Base-by-base conservation (phyloP, 257 asterid species). In the Paulownia fortunei region DNA sequence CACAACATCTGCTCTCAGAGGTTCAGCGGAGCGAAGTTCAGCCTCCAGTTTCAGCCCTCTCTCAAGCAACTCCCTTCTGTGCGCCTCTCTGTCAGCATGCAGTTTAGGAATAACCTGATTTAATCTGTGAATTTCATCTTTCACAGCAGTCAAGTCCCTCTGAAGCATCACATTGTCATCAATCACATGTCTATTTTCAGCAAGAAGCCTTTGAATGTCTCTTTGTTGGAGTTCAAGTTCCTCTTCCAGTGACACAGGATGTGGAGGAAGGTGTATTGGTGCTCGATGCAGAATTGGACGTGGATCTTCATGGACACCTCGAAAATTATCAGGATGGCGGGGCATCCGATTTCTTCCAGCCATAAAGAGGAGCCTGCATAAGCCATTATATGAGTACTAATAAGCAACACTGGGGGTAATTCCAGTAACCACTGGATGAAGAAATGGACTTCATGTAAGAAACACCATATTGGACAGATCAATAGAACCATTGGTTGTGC, bases 161-260 rank as follows among this genome's bases (percentile, higher is more conserved):
- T 96, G 94, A 62, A 96, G 95, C 90, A 85, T 88, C 76, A 92
- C 89, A 68, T 96, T 96, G 70, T 90, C 98, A 59, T 91, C 97
- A 58, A 95, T 71, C 79, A 93, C 89, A 8, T 78, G 92, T 37
- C 97, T 77, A 75, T 93, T 95, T 21, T 91, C 98, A 26, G 88
- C 72, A 63, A 84, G 78, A 59, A 92, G 91, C 79, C 91, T 82
- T 69, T 91, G 92, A 23, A 92, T 87, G 71, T 94, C 99, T 84
- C 97, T 86, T 12, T 84, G 95, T 82, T 90, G 98, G 76, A 94
- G 80, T 68, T 89, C 97, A 8, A 94, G 93, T 83, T 91, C 98
- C 79, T 91, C 98, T 78, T 94, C 97, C 34, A 92, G 83, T 44
- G 83, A 81, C 5, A 74, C 86, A 0, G 97, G 98, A 76, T 91